A percentile compares a stretch with the other conserved stretches of the same genome.
Conservation (phyloP, 2,329 filamentous ascomycete species). For the Trichoderma atrobrunneum region DNA sequence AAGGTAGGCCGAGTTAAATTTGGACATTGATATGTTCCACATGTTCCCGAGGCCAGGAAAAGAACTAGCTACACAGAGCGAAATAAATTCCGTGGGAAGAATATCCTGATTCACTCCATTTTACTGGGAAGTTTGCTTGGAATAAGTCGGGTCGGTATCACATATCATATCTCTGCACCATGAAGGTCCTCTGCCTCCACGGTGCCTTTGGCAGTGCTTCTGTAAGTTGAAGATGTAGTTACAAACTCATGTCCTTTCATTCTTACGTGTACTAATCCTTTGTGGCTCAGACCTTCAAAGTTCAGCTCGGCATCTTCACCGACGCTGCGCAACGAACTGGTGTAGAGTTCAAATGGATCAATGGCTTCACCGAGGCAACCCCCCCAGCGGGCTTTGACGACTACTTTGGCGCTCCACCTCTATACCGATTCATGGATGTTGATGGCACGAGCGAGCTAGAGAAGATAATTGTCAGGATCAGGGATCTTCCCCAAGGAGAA, state of each 20-base stretch:
- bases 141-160: neutral
- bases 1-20: neutral
- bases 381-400: conserved; percentile 55
- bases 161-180: conserved; percentile 25
- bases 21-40: neutral
- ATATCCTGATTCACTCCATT: neutral
- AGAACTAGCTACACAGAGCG: neutral
- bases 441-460: conserved; percentile 43
- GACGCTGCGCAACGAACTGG: conserved; percentile 22
- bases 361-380: conserved; percentile 48
- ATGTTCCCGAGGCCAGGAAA: neutral
- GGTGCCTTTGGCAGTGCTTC: conserved; percentile 57
- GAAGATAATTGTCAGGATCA: conserved; percentile 49
- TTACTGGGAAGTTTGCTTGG: neutral
- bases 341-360: conserved; percentile 47
- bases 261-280: neutral
- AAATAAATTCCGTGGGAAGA: neutral
- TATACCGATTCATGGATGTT: conserved; percentile 54
- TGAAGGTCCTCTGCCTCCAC: conserved; percentile 57
- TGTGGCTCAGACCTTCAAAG: conserved; percentile 49
- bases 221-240: neutral
- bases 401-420: conserved; percentile 55
- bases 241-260: neutral
- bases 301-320: conserved; percentile 44
- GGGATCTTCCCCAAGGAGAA: conserved; percentile 52